Conservation (phyloP, 371 early-diverging fungal species). For the Dichotomocladium elegans region DNA sequence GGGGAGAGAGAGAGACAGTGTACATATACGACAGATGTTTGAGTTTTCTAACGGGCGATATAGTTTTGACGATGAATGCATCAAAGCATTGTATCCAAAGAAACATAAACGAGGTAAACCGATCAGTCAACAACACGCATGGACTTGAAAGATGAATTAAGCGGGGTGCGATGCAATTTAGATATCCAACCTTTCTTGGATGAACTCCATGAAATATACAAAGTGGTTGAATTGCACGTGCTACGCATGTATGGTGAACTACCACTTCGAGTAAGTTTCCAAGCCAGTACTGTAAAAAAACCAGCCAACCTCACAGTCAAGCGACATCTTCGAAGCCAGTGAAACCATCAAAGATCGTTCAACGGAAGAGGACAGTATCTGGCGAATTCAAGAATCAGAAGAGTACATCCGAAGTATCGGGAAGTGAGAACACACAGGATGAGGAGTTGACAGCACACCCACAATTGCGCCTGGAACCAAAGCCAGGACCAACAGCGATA, state of each 20-base stretch:
- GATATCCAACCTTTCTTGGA: background rate
- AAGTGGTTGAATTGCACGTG: background rate
- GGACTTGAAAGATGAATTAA: too few relatives aligned
- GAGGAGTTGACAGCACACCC: background rate
- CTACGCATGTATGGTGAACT: background rate
- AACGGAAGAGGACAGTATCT: background rate
- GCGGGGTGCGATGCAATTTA: too few relatives aligned
- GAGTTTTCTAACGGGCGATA: too few relatives aligned
- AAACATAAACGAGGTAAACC: background rate
- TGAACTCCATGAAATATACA: background rate
- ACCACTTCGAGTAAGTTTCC: background rate
- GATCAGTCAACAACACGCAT: too few relatives aligned
- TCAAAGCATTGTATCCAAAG: background rate
- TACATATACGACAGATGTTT: too few relatives aligned
- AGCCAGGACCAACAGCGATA: background rate
- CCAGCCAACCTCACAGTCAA: too few relatives aligned
- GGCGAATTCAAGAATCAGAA: background rate
- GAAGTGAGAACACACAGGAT: background rate
- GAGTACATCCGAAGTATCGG: too few relatives aligned
- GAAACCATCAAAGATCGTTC: background rate
- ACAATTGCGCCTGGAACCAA: background rate
- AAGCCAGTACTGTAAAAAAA: background rate
- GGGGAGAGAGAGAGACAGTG: background rate
- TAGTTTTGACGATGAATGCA: background rate
- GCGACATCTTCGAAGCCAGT: too few relatives aligned